These are phyloP conservation scores for Fusarium virguliforme DNA, from an alignment of 2,329 filamentous ascomycete genomes.

Conservation along the genomic window DNA sequence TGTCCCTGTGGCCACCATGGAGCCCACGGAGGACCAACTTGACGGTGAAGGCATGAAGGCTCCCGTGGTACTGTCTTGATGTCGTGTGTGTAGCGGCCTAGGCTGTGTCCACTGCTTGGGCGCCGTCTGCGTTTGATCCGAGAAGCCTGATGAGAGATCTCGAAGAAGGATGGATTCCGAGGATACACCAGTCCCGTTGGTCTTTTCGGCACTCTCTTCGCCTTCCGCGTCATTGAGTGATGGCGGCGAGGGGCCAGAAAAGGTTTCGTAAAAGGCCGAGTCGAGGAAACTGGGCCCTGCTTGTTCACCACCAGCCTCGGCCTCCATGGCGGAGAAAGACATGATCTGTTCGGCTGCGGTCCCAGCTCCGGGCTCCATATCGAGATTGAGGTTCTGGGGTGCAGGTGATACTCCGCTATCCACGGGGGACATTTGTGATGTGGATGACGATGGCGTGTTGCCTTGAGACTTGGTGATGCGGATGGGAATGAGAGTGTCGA, in stretches of 20 bases:
- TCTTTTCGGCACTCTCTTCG: slow-evolving; percentile 30
- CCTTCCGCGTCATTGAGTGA: slow-evolving; percentile 28
- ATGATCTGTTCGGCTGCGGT: slow-evolving; percentile 21
- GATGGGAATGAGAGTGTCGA: slow-evolving; percentile 29
- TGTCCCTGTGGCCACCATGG: slow-evolving; percentile 32
- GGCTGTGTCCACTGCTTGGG: slow-evolving; percentile 29
- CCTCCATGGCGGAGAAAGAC: slow-evolving; percentile 26
- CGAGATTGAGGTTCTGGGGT: slow-evolving; percentile 20
- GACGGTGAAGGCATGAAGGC: slow-evolving; percentile 33
- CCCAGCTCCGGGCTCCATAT: slow-evolving; percentile 14
- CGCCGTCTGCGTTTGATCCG: neutral
- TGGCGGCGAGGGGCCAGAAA: slow-evolving; percentile 37
- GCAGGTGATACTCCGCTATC: slow-evolving; percentile 42
- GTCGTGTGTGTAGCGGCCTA: slow-evolving; percentile 10
- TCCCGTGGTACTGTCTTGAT: neutral
- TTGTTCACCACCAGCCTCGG: slow-evolving; percentile 32
- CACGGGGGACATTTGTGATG: slow-evolving; percentile 41
- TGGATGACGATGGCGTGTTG: slow-evolving; percentile 40
- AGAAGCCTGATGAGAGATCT: slow-evolving; percentile 8
- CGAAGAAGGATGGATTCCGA: neutral
- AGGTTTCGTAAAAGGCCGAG: slow-evolving; percentile 45
- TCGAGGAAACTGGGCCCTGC: slow-evolving; percentile 36
- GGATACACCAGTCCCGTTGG: neutral
- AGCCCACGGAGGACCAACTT: slow-evolving; percentile 37
- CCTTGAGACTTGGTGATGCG: slow-evolving; percentile 38